Conservation (phyloP, 306 rosid species). For the Mucuna pruriens region DNA sequence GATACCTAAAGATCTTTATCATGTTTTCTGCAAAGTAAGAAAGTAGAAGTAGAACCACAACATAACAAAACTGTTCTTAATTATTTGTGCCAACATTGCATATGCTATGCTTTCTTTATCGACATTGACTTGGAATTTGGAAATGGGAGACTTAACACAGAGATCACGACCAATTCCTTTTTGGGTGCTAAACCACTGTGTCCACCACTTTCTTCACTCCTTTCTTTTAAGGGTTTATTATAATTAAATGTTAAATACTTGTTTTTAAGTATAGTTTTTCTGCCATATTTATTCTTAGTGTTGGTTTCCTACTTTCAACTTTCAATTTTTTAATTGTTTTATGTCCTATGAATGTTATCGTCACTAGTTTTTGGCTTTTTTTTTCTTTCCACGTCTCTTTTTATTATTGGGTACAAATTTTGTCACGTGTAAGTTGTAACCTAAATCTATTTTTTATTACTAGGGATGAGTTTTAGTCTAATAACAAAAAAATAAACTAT, state of each 20-base stretch:
- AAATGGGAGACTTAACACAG: background rate
- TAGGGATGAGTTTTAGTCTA: background rate
- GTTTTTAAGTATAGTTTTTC: background rate
- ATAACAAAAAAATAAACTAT: no score
- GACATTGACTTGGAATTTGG: background rate
- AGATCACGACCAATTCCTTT: background rate
- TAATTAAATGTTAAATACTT: background rate
- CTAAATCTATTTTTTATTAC: background rate
- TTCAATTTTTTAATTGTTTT: background rate
- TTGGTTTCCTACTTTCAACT: constrained; percentile 8
- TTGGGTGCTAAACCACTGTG: constrained; percentile 21
- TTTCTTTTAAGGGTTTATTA: background rate
- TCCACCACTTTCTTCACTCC: background rate
- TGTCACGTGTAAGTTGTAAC: background rate
- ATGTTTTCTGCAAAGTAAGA: background rate
- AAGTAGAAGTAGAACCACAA: background rate
- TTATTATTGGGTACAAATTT: background rate
- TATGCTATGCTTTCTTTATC: background rate
- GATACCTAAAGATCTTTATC: background rate
- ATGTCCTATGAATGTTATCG: background rate
- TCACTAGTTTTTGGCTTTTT: background rate
- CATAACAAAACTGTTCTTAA: background rate
- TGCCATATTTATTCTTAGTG: background rate
- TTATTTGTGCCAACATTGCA: background rate
- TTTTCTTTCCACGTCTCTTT: background rate